Base-by-base conservation (phyloP, 805 yeast species). In the Monosporozyma aerobia region DNA sequence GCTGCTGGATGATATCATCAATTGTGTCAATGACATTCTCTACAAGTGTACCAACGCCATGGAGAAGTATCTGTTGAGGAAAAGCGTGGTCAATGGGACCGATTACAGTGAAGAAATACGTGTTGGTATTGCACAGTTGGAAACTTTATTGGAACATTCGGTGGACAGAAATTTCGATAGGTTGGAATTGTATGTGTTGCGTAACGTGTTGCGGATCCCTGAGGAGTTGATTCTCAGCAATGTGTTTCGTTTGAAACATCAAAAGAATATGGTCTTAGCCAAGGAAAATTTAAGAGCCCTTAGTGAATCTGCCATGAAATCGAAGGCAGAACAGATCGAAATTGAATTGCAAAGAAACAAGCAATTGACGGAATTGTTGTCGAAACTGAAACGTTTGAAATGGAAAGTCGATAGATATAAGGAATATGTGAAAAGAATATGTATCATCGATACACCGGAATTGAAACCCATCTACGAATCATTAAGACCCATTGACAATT, bases 81-180 rank as follows among this genome's bases (percentile, higher is more conserved):
- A 61, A 51, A 53, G 53, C 32, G 37, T 9, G 8, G 51, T 67
- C 1, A 56, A 53, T 19, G 63, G 60, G 0, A 51, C 46, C 2
- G 67, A 65, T 48, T 67, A 67, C 30, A 55, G 65, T n/a, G 74
- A 72, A 23, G 95, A 86, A 56, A 81, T 89, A 2, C 80, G 78
- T 55, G 61, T 77, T n/a, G 96, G 97, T 0, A 82, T 92, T 0
- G 94, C 89, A 0, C 81, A 84, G 62, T 69, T 90, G 44, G 96
- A 90, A 60, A 80, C 90, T 0, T 66, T 87, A 25, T 62, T 90
- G 52, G 96, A 87, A 62, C 78, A 80, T 55, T 77, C 83, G 0
- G 85, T 90, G 10, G 96, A 90, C 68, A 76, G 76, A 58, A 87
- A 87, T 63, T 90, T 88, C 65, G 97, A 90, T 66, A 84, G 84